Evolutionary conservation across 108 stramenopile genomes (phyloP), one percentile per base, ranked within the genome.

Genomic region (Pseudonitzschia multistriata): DNA sequence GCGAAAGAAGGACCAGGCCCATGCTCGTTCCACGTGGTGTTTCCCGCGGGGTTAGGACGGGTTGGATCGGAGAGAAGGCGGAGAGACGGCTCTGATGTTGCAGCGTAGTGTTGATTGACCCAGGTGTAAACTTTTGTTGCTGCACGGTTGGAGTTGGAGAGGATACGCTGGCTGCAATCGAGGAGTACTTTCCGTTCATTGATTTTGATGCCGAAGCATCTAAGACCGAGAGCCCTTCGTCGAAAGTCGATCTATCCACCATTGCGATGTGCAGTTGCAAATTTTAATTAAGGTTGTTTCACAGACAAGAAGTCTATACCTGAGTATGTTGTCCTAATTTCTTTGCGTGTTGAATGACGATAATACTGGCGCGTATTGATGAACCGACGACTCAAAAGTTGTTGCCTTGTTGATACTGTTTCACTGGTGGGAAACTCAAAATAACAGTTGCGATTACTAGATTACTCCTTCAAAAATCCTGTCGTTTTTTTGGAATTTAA

Each of bases 1-100:
- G 86, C 2, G 82, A 77, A 8, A 83, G 54, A 1, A 87, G 66
- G 11, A 84, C 68, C 19, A 80, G 64, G 21, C 70, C 70, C 33
- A 50, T 68, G 47, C 66, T 64, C 28, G 64, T 79, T 36, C 79
- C 74, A 25, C 71, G 73, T 5, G 70, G 74, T 22, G 77, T 78
- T 66, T 63, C 57, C 49, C 66, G 63, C n/a, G 81, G 81, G 47
- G 81, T 81, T 21, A 81, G 49, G 11, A 81, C 63, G 22, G 76
- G 75, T 64, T 55, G 57, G 33, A 81, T 55, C 6, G 70, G 79
- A n/a, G 73, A 62, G 53, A 80, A 74, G 15, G 79, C 74, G 14
- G 79, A 80, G 37, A 78, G 24, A 37, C 45, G 71, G 27, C 77
- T 78, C 10, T 42, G 62, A 47, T 70, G 63, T 64, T 28, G 63